Base-by-base conservation (phyloP, 179 eudicot genomes). In the Beta lomatogona region DNA sequence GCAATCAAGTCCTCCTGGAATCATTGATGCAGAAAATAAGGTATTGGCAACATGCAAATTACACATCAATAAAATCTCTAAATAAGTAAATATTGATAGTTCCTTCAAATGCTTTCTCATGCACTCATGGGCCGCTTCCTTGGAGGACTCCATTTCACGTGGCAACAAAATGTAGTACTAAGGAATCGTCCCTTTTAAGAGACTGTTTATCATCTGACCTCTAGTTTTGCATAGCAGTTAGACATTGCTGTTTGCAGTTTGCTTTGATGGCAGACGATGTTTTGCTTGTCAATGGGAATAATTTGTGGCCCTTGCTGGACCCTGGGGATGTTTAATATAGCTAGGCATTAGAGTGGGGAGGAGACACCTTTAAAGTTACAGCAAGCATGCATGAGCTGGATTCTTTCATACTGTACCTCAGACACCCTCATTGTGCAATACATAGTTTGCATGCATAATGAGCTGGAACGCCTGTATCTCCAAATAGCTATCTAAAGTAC, bases 1-100 rank as follows among this genome's bases (percentile, higher is more conserved):
- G 81, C 89, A 92, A 77, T 73, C 92, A 74, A 90, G 89, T 85
- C 88, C 88, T 73, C 85, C 84, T 82, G 98, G 91, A 79, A 85
- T 91, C 77, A 86, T 87, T 75, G 95, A 87, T 79, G 91, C 88
- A 16, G 93, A 91, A 80, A 91, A 90, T 70, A 95, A 92, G 92
- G 99, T 94, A 82, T 61, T 28, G 22, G n/a, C 45, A 58, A 41
- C 69, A 73, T 73, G 63, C 13, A 31, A 7, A 15, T 73, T 28
- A 13, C 60, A 21, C 57, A 22, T 13, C 58, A 71, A 21, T 50
- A 50, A 52, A 52, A 22, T 18, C 12, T 25, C 45, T 53, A 14
- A 25, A 50, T 36, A 36, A 36, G 41, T 36, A 36, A 36, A 36
- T 50, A 14, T 45, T 5, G 2, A 31, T 67, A 67, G 44, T 50